These are phyloP conservation scores for Neonectria faginata DNA, from an alignment of 2,329 filamentous ascomycete genomes.

Conservation along the genomic window DNA sequence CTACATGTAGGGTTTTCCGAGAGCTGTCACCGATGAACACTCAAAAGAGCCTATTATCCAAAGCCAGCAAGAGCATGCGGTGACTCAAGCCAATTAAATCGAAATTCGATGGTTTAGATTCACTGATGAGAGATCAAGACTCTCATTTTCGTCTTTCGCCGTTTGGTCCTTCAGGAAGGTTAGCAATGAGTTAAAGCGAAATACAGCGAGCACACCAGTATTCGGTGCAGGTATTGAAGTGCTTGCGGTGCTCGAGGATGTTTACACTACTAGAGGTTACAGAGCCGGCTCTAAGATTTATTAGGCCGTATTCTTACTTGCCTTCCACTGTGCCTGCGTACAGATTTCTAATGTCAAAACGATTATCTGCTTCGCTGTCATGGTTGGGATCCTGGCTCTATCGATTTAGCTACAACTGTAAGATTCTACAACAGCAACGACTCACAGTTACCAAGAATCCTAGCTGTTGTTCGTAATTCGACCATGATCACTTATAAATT, in stretches of 20 bases:
- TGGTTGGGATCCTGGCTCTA: background rate
- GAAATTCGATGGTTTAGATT: background rate
- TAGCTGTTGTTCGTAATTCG: background rate
- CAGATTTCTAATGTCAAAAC: slow-evolving; percentile 7
- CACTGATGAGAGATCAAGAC: slow-evolving; percentile 40
- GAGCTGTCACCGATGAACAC: slow-evolving; percentile 21
- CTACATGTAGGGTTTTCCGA: slow-evolving; percentile 56
- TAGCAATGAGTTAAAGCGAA: background rate
- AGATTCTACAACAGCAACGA: background rate
- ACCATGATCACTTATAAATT: background rate
- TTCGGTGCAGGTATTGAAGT: slow-evolving; percentile 5
- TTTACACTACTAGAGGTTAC: slow-evolving; percentile 23
- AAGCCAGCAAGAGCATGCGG: slow-evolving; percentile 32
- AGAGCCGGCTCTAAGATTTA: slow-evolving; percentile 15
- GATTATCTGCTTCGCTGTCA: slow-evolving; percentile 1
- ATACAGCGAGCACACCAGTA: background rate
- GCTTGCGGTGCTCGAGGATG: slow-evolving; percentile 30
- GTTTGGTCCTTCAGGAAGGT: slow-evolving; percentile 38
- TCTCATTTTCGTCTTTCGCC: slow-evolving; percentile 44
- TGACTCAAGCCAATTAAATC: slow-evolving; percentile 21
- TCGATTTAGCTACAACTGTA: background rate
- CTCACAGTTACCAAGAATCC: slow-evolving; percentile 2
- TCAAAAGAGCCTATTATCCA: slow-evolving; percentile 28
- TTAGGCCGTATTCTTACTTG: background rate
- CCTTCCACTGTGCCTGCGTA: background rate